Base-by-base conservation (phyloP, 257 asterid genomes). In the Gentiana dahurica region DNA sequence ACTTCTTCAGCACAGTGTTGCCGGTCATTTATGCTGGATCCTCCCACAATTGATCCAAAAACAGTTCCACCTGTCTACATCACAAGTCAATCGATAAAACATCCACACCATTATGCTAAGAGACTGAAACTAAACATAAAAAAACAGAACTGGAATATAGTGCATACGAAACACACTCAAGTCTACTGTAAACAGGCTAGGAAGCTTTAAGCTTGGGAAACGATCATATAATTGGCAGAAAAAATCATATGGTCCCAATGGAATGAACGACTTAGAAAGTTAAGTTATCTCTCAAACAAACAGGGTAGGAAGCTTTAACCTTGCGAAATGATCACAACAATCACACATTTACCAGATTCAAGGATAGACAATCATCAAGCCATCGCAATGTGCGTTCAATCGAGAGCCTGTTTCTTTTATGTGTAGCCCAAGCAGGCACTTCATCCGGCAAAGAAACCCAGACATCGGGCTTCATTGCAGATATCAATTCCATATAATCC, bases 31-130 rank as follows among this genome's bases (percentile, higher is more conserved):
- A 78, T 68, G 9, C 65, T 71, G 61, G 95, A 83, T 69, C 95
- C 96, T 72, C 98, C 98, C 37, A 87, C 98, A 38, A 87, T 63
- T 66, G 97, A 82, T 60, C 98, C 98, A 75, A 91, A 87, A 67
- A 81, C 68, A 58, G 94, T 87, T 68, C 82, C 87, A 58, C 79
- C 82, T 72, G 85, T 63, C 97, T 91, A 67, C 50, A 49, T 37
- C 13, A 70, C 50, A 24, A 60, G 52, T 70, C 48, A 67, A 54
- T 36, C 12, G 6, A 51, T 43, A 44, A 51, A 24, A 5, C 49
- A 15, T 46, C 47, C 53, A 12, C 41, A 54, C 51, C 70, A 15
- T 10, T 34, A 33, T 41, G 34, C 12, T 34, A 45, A 41, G 8
- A 2, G 9, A 41, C 24, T 24, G 46, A 41, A 41, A 7, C 6